These are phyloP conservation scores for Perilla frutescens DNA, from an alignment of 257 asterid species.

Conservation along the genomic window DNA sequence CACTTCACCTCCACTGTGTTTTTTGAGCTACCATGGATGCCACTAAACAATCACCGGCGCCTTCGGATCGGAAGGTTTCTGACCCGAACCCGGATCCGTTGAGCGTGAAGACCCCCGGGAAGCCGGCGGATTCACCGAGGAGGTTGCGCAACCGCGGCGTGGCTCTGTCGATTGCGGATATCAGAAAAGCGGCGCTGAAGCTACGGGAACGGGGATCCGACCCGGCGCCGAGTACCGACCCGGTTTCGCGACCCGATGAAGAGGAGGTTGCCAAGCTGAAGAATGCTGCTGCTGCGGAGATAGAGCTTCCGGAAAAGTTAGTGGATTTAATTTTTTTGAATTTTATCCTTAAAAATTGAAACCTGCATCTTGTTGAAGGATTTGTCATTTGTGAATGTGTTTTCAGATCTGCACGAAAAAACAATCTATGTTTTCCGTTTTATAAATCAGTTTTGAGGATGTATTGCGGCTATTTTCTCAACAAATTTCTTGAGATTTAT, in stretches of 20 bases:
- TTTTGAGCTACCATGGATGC: constrained; percentile 56
- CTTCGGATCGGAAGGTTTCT: constrained; percentile 41
- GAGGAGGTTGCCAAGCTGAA: constrained; percentile 40
- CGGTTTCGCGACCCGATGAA: constrained; percentile 19
- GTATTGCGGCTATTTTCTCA: background rate
- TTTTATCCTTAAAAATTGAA: background rate
- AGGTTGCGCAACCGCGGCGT: constrained; percentile 51
- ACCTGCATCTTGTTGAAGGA: background rate
- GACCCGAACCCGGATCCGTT: constrained; percentile 43
- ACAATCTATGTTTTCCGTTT: background rate
- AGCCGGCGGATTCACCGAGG: constrained; percentile 60
- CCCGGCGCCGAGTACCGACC: constrained; percentile 34
- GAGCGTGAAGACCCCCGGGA: constrained; percentile 73
- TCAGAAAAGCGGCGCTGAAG: constrained; percentile 65
- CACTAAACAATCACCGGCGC: constrained; percentile 39
- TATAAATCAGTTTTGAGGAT: background rate
- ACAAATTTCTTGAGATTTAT: background rate
- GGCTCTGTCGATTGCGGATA: constrained; percentile 63
- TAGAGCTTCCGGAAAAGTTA: constrained; percentile 78
- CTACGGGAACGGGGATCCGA: constrained; percentile 49
- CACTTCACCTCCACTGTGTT: constrained; percentile 13
- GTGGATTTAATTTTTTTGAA: background rate
- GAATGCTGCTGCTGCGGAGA: constrained; percentile 36
- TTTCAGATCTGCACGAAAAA: constrained; percentile 20
- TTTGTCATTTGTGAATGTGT: constrained; percentile 4